phyloP scores from a whole-genome alignment of 805 yeast genomes.

The Schwanniomyces pseudopolymorphus region DNA sequence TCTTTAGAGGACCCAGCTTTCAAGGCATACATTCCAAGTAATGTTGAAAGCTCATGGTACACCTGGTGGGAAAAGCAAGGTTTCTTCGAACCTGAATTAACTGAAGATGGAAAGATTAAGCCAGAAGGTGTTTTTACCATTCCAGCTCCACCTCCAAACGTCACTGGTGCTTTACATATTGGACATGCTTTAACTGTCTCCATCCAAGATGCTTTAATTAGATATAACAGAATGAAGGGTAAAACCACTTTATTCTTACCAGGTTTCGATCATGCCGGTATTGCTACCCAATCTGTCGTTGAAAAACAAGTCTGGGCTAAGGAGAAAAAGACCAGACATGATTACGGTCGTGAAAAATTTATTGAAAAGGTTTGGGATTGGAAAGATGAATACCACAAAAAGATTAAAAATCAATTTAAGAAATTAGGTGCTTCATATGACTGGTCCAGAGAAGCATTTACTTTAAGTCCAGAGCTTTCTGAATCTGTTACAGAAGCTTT shows the following conservation, averaged over 20 bases:
- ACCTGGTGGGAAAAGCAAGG: slow-evolving; percentile 94
- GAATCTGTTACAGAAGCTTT: slow-evolving; percentile 89
- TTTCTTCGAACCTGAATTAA: slow-evolving; percentile 82
- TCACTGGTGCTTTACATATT: slow-evolving; percentile 97
- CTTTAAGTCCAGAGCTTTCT: slow-evolving; percentile 75
- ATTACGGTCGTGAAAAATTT: slow-evolving; percentile 89
- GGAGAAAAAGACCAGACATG: slow-evolving; percentile 89
- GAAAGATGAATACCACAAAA: slow-evolving; percentile 90
- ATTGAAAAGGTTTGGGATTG: slow-evolving; percentile 93
- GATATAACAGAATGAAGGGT: slow-evolving; percentile 97
- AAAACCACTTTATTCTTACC: slow-evolving; percentile 90
- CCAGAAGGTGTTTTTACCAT: slow-evolving; percentile 85
- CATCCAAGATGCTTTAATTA: slow-evolving; percentile 88
- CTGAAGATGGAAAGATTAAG: slow-evolving; percentile 68
- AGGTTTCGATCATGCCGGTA: slow-evolving; percentile 99
- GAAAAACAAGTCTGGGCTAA: slow-evolving; percentile 93
- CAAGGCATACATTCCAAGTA: slow-evolving; percentile 89
- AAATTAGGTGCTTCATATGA: slow-evolving; percentile 95
- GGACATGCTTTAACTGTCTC: slow-evolving; percentile 97
- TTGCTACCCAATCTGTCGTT: slow-evolving; percentile 97
- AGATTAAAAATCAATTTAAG: slow-evolving; percentile 81
- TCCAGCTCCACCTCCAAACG: slow-evolving; percentile 99
- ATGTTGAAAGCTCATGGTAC: slow-evolving; percentile 97
- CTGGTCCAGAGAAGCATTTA: slow-evolving; percentile 93
- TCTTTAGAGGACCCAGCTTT: slow-evolving; percentile 88